These are phyloP conservation scores for Diaporthe vexans DNA, from an alignment of 2,329 filamentous ascomycete species.

Conservation along the genomic window DNA sequence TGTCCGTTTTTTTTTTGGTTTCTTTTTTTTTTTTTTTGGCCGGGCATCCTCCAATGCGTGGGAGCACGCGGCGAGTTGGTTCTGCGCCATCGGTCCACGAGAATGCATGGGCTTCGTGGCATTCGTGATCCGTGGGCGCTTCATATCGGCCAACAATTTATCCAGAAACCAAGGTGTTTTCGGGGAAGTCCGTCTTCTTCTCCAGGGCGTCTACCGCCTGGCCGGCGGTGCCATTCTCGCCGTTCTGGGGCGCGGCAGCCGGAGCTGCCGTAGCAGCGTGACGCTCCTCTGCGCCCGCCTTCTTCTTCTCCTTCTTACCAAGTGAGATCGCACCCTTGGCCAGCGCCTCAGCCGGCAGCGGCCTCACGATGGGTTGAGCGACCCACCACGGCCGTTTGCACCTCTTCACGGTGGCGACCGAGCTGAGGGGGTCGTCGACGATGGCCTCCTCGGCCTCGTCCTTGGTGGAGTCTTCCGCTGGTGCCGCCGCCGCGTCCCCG, in stretches of 20 bases:
- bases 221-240: constrained; percentile 16
- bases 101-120: background rate
- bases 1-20: background rate
- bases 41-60: background rate
- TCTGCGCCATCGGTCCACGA: background rate
- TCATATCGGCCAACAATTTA: background rate
- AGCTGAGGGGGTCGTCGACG: constrained; percentile 67
- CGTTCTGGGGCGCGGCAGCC: background rate
- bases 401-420: constrained; percentile 75
- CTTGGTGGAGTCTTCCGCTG: constrained; percentile 28
- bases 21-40: background rate
- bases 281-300: constrained; percentile 39
- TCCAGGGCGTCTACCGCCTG: constrained; percentile 35
- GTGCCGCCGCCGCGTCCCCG: background rate
- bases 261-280: background rate
- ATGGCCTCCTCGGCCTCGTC: constrained; percentile 53
- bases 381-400: constrained; percentile 92
- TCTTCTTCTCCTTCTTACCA: constrained; percentile 75
- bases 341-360: constrained; percentile 88
- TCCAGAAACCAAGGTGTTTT: constrained; percentile 37
- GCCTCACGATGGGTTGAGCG: constrained; percentile 87
- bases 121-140: background rate
- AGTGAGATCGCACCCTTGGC: constrained; percentile 82
- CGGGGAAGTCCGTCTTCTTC: constrained; percentile 35
- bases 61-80: background rate